These are phyloP conservation scores for Strobilomyces dryophilus DNA, from an alignment of 768 basidiomycete species.

Conservation along the genomic window DNA sequence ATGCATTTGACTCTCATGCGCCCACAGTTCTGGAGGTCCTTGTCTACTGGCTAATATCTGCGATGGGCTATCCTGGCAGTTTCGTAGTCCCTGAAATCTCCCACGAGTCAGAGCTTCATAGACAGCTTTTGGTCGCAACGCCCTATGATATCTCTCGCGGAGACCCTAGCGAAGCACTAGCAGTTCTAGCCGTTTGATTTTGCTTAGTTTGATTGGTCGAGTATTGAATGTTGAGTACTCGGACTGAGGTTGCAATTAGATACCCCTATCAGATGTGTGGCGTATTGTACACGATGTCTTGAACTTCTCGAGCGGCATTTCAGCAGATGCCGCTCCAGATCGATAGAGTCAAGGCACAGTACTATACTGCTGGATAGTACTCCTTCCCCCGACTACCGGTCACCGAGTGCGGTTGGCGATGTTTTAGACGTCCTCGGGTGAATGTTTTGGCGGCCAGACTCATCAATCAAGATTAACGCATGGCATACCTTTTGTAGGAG, in stretches of 20 bases:
- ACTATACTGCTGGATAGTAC: neutral
- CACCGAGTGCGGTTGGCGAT: neutral
- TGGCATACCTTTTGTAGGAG: neutral
- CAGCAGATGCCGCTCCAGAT: neutral
- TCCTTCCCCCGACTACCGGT: neutral
- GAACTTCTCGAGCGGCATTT: neutral
- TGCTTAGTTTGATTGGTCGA: constrained; percentile 4
- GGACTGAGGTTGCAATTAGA: too few species aligned
- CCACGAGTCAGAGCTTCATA: constrained; percentile 15
- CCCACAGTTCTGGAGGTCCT: constrained; percentile 53
- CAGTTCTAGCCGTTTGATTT: constrained; percentile 12
- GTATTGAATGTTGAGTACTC: neutral
- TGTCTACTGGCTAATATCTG: constrained; percentile 53
- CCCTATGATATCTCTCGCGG: constrained; percentile 24
- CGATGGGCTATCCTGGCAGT: constrained; percentile 38
- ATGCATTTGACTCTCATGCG: constrained; percentile 33
- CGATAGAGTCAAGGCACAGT: neutral
- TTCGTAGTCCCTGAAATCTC: constrained; percentile 27
- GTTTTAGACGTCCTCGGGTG: neutral
- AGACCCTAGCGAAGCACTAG: constrained; percentile 18
- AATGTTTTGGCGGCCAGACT: neutral
- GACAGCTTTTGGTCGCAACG: constrained; percentile 25
- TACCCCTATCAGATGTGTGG: neutral
- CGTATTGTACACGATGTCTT: neutral
- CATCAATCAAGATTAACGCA: neutral